These are phyloP conservation scores for Diversispora eburnea DNA, from an alignment of 192 early-diverging fungal genomes.

Conservation along the genomic window DNA sequence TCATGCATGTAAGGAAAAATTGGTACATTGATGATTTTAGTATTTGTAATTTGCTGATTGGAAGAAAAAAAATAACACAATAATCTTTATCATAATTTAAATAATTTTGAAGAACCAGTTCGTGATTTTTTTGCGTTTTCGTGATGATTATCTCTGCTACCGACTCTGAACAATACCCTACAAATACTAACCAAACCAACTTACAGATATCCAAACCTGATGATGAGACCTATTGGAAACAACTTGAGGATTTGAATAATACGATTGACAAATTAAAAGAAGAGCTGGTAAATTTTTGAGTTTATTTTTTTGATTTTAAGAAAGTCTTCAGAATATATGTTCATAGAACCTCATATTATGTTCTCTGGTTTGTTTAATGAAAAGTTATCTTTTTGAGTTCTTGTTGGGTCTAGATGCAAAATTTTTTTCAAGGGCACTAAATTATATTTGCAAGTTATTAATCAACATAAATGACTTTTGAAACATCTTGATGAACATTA, in stretches of 20 bases:
- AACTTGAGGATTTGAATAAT: conserved; percentile 49
- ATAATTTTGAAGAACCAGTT: no score
- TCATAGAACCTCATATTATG: not conserved
- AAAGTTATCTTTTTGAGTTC: no score
- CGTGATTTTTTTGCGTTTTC: no score
- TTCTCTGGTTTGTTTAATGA: not conserved
- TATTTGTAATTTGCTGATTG: no score
- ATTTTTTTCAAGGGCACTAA: not conserved
- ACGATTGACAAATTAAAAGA: conserved; percentile 55
- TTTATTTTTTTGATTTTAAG: not conserved
- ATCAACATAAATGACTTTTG: not conserved
- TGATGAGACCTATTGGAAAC: conserved; percentile 45
- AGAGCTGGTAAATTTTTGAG: conserved; percentile 42
- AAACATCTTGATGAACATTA: conserved; percentile 30
- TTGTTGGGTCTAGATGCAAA: no score
- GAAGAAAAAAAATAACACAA: no score
- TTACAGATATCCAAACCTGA: conserved; percentile 38
- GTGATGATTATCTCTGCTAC: no score
- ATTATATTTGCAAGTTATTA: not conserved
- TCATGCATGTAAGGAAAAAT: no score
- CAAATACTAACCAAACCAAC: no score
- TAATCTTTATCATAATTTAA: no score
- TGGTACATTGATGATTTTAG: no score
- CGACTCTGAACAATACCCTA: no score
- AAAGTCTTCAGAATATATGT: not conserved